Percentiles rank a stretch among this genome's conserved stretches.
These are phyloP conservation scores for Penicillium glabrum DNA, from an alignment of 2,329 filamentous ascomycete species.

Conservation along the genomic window DNA sequence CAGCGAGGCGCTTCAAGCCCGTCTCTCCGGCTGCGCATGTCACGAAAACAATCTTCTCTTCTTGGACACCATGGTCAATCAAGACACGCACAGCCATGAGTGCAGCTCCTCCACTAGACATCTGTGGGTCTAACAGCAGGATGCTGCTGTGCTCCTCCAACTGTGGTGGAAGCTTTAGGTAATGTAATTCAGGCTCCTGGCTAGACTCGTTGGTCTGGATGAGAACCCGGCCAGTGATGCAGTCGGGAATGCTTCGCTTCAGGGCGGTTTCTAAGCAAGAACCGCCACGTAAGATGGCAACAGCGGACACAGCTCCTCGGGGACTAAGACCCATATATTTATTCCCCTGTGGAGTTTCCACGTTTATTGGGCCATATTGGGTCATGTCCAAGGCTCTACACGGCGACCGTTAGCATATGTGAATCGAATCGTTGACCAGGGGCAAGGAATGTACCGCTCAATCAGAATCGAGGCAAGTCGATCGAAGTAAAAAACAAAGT, in stretches of 20 bases:
- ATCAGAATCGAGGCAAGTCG: constrained; percentile 80
- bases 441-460: constrained; percentile 54
- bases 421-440: neutral
- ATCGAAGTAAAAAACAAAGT: constrained; percentile 98
- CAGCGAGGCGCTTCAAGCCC: constrained; percentile 80
- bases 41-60: constrained; percentile 84
- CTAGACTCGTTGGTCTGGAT: constrained; percentile 86
- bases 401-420: neutral
- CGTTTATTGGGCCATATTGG: constrained; percentile 61
- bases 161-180: constrained; percentile 73
- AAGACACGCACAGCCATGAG: constrained; percentile 97
- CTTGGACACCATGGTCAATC: constrained; percentile 84
- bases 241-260: constrained; percentile 88
- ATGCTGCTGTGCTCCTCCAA: constrained; percentile 77
- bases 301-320: constrained; percentile 75
- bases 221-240: constrained; percentile 80
- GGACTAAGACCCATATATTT: constrained; percentile 70
- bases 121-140: constrained; percentile 86
- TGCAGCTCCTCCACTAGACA: constrained; percentile 81
- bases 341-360: constrained; percentile 70
- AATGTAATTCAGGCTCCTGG: constrained; percentile 91
- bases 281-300: constrained; percentile 85
- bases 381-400: constrained; percentile 73
- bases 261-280: constrained; percentile 85
- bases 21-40: constrained; percentile 86